Evolutionary conservation across 768 basidiomycete genomes (phyloP).

Genomic region (Collybia nuda): DNA sequence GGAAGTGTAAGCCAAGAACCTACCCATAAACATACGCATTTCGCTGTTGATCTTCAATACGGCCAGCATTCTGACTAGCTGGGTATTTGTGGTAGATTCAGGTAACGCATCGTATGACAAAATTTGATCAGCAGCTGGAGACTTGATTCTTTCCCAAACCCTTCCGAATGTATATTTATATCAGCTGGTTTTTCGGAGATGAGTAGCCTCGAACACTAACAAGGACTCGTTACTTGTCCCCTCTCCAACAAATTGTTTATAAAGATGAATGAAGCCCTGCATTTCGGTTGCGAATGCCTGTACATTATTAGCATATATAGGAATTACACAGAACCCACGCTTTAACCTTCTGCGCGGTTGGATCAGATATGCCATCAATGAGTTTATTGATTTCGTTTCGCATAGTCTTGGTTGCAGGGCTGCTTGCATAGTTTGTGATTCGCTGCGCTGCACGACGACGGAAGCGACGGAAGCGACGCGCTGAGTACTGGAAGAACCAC

Average conservation of each 20-base stretch:
- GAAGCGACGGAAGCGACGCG: constrained; percentile 30
- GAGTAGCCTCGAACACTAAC: constrained; percentile 43
- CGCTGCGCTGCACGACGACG: constrained; percentile 38
- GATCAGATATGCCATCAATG: constrained; percentile 59
- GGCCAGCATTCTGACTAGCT: constrained; percentile 27
- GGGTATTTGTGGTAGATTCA: constrained; percentile 49
- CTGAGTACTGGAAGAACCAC: constrained; percentile 34
- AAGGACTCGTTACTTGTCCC: constrained; percentile 66
- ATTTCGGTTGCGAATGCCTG: constrained; percentile 76
- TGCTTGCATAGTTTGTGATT: constrained; percentile 37
- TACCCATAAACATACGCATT: constrained; percentile 80
- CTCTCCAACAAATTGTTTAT: constrained; percentile 77
- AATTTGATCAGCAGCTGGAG: constrained; percentile 59
- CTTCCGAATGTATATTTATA: constrained; percentile 2
- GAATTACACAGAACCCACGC: not conserved
- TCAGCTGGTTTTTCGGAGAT: not conserved
- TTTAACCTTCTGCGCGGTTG: constrained; percentile 54
- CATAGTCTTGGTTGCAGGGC: constrained; percentile 59
- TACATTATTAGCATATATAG: constrained; percentile 9
- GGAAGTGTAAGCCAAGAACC: constrained; percentile 15
- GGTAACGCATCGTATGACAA: constrained; percentile 65
- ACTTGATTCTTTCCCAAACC: constrained; percentile 15
- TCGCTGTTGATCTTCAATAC: constrained; percentile 82
- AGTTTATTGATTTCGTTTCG: constrained; percentile 69
- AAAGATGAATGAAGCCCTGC: constrained; percentile 81